phyloP scores from a whole-genome alignment of 2,329 filamentous ascomycete species.

The Fusarium sp. region DNA sequence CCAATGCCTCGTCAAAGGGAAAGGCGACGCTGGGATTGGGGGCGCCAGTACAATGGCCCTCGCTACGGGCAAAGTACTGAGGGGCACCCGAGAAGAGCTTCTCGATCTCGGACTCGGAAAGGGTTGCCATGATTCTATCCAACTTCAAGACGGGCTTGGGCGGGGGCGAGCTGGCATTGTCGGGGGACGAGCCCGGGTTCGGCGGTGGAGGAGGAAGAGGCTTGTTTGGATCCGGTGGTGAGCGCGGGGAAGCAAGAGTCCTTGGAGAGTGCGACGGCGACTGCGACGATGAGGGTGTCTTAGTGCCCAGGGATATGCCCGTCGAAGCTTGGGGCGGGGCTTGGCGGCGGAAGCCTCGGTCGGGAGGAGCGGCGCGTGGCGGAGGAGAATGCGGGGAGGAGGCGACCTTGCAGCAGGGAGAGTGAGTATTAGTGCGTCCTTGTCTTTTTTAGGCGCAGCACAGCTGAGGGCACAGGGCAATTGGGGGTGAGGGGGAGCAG shows the following conservation, averaged over 20 bases:
- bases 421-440: slow-evolving; percentile 20
- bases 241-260: slow-evolving; percentile 53
- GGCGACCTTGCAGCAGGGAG: slow-evolving; percentile 25
- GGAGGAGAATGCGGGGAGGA: slow-evolving; percentile 49
- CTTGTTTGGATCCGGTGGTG: slow-evolving; percentile 67
- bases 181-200: slow-evolving; percentile 57
- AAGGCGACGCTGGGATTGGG: slow-evolving; percentile 76
- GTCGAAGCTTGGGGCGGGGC: slow-evolving; percentile 41
- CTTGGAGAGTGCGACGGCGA: slow-evolving; percentile 46
- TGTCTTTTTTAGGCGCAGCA: too few relatives aligned
- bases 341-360: slow-evolving; percentile 46
- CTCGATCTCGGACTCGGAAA: slow-evolving; percentile 74
- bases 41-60: slow-evolving; percentile 72
- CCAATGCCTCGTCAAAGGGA: slow-evolving; percentile 76
- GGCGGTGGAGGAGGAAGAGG: slow-evolving; percentile 69
- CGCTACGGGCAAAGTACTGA: slow-evolving; percentile 76
- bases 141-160: slow-evolving; percentile 66
- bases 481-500: too few relatives aligned
- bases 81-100: slow-evolving; percentile 84
- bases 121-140: slow-evolving; percentile 72
- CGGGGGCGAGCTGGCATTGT: slow-evolving; percentile 41
- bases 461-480: slow-evolving; percentile 2
- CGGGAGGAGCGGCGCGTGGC: slow-evolving; percentile 45
- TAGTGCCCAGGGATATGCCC: slow-evolving; percentile 33
- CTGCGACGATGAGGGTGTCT: slow-evolving; percentile 41